Evolutionary conservation across 164 flowering plant genomes (phyloP), one percentile per base, ranked within the genome.

Genomic region (Litsea cubeba): DNA sequence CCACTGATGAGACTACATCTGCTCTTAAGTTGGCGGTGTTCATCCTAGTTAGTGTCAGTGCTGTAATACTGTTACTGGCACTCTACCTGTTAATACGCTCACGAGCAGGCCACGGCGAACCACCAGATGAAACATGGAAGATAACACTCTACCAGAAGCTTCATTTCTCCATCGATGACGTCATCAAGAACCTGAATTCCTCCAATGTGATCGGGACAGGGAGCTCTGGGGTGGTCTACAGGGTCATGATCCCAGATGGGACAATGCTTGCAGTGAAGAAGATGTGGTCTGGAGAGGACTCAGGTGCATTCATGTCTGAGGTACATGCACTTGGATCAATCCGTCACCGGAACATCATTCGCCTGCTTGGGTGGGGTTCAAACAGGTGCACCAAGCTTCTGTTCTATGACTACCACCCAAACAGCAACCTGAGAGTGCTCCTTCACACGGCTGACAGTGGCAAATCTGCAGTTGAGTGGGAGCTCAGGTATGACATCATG

Each of bases 171-270:
- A 72, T 90, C 0, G 93, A 94, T 26, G 97, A 92, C 62, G 74
- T 96, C 7, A 80, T 94, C 28, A 76, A 69, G 51, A 83, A 83
- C 64, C 75, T 96, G 49, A 87, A 87, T 8, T 84, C 93, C 18
- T 79, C 91, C 0, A 92, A 92, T 76, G 95, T 93, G 62, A 88
- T 94, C 23, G 99, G 98, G 24, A 92, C 90, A 0, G 98, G 99
- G 8, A 87, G 98, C 87, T 96, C 99, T 1, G 99, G 99, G 6
- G 97, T 92, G 1, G 99, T 96, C 3, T 96, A 94, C 86, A 82
- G 82, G 75, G 94, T 94, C 14, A 83, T 69, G 18, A 79, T 87
- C 25, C 87, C 88, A 30, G 82, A 80, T 68, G 94, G 94, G 32
- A 87, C 84, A 71, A 80, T 84, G n/a, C 71, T 94, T 1, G 99